These are phyloP conservation scores for Serendipita vermifera DNA, from an alignment of 768 basidiomycete genomes.

Conservation along the genomic window DNA sequence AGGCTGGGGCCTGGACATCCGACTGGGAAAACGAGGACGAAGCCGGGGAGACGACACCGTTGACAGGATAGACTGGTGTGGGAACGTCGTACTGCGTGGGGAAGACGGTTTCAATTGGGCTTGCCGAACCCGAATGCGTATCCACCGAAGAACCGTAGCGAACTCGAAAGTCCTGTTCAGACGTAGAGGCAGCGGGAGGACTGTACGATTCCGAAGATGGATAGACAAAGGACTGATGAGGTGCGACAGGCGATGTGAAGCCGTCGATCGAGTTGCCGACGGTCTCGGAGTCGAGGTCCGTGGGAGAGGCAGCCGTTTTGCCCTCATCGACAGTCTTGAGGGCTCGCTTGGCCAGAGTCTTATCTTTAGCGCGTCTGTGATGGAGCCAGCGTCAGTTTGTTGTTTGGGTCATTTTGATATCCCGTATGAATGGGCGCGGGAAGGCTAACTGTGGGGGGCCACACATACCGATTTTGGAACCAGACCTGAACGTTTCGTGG, in stretches of 20 bases:
- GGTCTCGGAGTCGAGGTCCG: neutral
- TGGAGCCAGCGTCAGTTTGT: too few species aligned
- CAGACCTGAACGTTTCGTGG: slow-evolving; percentile 92
- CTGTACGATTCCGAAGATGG: too few species aligned
- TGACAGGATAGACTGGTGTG: neutral
- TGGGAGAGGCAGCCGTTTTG: neutral
- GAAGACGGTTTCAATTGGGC: neutral
- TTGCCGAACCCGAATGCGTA: neutral
- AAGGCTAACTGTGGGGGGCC: too few species aligned
- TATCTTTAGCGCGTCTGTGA: slow-evolving; percentile 70
- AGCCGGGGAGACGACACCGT: neutral
- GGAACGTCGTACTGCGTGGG: neutral
- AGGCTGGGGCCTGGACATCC: neutral
- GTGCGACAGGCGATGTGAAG: neutral
- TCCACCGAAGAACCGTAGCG: too few species aligned
- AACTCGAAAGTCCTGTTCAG: too few species aligned
- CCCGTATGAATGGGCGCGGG: too few species aligned
- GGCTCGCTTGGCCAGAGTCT: slow-evolving; percentile 44
- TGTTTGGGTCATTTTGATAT: too few species aligned
- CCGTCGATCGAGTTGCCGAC: neutral
- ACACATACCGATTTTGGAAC: slow-evolving; percentile 71
- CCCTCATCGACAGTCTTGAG: neutral
- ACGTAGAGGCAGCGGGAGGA: too few species aligned
- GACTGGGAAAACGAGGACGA: neutral
- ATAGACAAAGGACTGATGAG: neutral